phyloP scores from a whole-genome alignment of 495 filamentous ascomycete genomes.

The Penicillium argentinense region DNA sequence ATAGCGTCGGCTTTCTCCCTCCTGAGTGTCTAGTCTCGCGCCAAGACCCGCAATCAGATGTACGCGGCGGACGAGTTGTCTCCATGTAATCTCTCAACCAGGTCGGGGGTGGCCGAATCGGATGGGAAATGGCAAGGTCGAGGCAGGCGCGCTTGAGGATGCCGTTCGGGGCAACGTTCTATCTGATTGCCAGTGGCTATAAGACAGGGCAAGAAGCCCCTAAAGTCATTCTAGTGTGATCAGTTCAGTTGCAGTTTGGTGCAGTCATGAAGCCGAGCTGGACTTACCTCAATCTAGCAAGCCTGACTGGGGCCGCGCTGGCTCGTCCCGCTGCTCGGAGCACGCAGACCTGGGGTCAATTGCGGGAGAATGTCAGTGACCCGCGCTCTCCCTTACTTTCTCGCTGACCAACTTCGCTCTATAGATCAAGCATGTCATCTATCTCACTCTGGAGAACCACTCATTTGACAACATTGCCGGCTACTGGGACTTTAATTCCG shows the following conservation, averaged over 20 bases:
- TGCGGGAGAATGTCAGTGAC: conserved; percentile 30
- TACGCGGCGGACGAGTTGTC: not conserved
- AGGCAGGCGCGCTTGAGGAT: not conserved
- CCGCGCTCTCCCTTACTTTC: not conserved
- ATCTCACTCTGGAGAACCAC: conserved; percentile 47
- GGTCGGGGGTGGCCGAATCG: not conserved
- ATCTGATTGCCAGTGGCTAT: too few relatives aligned
- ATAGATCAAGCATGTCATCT: conserved; percentile 47
- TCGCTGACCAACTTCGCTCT: not conserved
- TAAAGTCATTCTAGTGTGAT: too few relatives aligned
- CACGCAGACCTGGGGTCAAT: conserved; percentile 22
- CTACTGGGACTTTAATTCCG: conserved; percentile 42
- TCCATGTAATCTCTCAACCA: too few relatives aligned
- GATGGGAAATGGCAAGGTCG: not conserved
- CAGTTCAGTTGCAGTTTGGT: too few relatives aligned
- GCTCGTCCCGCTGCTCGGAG: conserved; percentile 17
- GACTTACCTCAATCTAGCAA: conserved; percentile 10
- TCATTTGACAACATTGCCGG: conserved; percentile 48
- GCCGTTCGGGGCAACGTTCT: not conserved
- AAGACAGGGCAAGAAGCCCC: too few relatives aligned
- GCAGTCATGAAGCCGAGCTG: conserved; percentile 25
- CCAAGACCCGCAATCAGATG: not conserved
- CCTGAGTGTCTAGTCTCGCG: conserved; percentile 14
- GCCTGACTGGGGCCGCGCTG: conserved; percentile 15
- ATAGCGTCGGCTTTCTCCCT: conserved; percentile 12